Percentiles rank a stretch among this genome's conserved stretches.
These are phyloP conservation scores for Asterochloris sp. DNA, from an alignment of 139 green algal genomes.

Conservation along the genomic window DNA sequence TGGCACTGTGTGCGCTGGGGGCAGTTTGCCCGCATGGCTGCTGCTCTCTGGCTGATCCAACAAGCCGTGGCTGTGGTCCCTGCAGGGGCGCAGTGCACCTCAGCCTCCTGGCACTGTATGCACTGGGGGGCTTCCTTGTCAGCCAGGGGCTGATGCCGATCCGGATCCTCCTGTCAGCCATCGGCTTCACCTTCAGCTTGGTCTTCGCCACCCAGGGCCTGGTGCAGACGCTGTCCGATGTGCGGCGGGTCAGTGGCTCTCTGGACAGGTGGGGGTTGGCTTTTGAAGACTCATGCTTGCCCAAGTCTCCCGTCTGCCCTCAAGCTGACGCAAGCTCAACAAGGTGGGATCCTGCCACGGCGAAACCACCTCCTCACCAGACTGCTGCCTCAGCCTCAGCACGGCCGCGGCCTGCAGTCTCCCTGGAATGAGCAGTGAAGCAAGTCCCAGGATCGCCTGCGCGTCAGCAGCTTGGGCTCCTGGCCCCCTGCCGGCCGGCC, in stretches of 20 bases:
- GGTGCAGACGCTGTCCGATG: constrained; percentile 75
- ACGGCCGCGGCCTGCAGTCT: no score
- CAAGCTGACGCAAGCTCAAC: no score
- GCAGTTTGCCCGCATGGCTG: not conserved
- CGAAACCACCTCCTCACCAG: no score
- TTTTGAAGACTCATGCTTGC: no score
- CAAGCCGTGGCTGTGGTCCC: not conserved
- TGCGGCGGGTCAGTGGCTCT: constrained; percentile 47
- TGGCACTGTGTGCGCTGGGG: not conserved
- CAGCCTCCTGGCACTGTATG: constrained; percentile 76
- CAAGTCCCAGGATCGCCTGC: no score
- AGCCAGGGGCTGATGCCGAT: constrained; percentile 62
- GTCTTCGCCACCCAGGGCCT: constrained; percentile 83
- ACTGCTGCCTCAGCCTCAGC: no score
- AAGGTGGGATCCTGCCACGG: no score
- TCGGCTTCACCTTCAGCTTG: constrained; percentile 89
- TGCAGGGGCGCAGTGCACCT: constrained; percentile 66
- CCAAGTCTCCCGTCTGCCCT: no score
- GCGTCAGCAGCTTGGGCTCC: no score
- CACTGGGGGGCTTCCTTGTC: constrained; percentile 77
- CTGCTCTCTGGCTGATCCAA: not conserved
- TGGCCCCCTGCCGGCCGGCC: no score
- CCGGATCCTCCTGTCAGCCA: constrained; percentile 72
- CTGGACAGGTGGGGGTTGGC: constrained; percentile 32
- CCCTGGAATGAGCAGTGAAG: no score